A percentile compares a stretch with the other conserved stretches of the same genome.
phyloP scores from a whole-genome alignment of 2,329 filamentous ascomycete genomes.

The Penicillium frequentans region DNA sequence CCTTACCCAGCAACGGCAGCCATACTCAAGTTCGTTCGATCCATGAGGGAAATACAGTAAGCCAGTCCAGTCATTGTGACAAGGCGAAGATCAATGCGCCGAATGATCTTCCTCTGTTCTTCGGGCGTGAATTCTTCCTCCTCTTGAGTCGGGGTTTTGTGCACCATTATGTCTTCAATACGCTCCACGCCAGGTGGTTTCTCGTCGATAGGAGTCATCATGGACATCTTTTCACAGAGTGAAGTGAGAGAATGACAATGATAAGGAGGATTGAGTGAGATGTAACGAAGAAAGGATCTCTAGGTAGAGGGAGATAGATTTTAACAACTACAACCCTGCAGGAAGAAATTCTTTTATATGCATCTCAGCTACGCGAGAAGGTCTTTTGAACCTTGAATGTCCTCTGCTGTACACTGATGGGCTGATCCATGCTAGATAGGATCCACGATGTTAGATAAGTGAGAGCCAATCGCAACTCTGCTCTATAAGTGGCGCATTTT shows the following conservation, averaged over 20 bases:
- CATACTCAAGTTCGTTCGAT: slow-evolving; percentile 68
- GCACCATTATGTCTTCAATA: slow-evolving; percentile 17
- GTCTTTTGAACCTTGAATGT: background rate
- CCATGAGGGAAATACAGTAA: slow-evolving; percentile 77
- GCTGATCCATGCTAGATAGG: background rate
- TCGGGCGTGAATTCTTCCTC: slow-evolving; percentile 29
- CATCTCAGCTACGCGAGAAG: background rate
- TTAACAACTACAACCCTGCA: background rate
- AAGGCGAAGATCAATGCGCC: slow-evolving; percentile 66
- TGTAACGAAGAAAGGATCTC: background rate
- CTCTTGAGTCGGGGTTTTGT: background rate
- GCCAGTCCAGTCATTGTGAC: slow-evolving; percentile 63
- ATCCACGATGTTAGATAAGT: background rate
- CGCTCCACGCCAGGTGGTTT: slow-evolving; percentile 15
- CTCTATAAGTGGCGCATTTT: background rate
- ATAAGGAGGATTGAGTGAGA: background rate
- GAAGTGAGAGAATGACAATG: background rate
- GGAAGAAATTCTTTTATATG: background rate
- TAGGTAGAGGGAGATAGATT: background rate
- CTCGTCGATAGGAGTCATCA: slow-evolving; percentile 7
- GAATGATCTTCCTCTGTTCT: slow-evolving; percentile 68
- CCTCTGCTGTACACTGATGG: background rate
- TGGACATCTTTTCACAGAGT: background rate
- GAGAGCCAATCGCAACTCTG: background rate
- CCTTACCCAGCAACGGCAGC: slow-evolving; percentile 68